Percentiles rank a stretch among this genome's conserved stretches.
Conservation (phyloP, 768 basidiomycete genomes). For the Cytidiella melzeri region DNA sequence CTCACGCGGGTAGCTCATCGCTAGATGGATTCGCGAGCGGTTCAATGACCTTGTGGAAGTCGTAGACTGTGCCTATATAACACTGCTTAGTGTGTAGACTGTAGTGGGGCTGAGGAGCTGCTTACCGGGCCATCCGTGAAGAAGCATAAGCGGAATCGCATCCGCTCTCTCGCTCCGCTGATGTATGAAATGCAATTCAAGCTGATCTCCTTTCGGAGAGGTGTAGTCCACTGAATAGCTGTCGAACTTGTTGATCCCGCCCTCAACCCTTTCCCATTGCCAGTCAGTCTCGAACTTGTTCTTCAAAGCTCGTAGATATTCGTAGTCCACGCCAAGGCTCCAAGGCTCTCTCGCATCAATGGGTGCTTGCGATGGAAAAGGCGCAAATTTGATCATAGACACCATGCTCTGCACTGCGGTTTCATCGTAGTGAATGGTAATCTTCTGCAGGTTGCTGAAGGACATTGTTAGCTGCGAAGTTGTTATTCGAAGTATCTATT, state of each 20-base stretch:
- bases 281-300: background rate
- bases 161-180: constrained; percentile 18
- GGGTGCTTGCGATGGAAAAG: background rate
- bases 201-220: background rate
- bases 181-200: constrained; percentile 27
- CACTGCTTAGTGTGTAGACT: background rate
- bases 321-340: background rate
- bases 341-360: background rate
- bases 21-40: constrained; percentile 15
- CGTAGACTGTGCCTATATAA: constrained; percentile 17
- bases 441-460: background rate
- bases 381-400: background rate
- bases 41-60: constrained; percentile 18
- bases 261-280: background rate
- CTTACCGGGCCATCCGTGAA: constrained; percentile 23
- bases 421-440: background rate
- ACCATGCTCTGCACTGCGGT: background rate
- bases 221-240: background rate
- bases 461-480: background rate
- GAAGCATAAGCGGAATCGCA: constrained; percentile 25
- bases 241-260: background rate
- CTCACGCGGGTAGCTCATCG: constrained; percentile 10
- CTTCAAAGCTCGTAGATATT: background rate
- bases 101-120: background rate
- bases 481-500: background rate